These are phyloP conservation scores for Tuber microsphaerosporum DNA, from an alignment of 495 filamentous ascomycete genomes.

Conservation along the genomic window DNA sequence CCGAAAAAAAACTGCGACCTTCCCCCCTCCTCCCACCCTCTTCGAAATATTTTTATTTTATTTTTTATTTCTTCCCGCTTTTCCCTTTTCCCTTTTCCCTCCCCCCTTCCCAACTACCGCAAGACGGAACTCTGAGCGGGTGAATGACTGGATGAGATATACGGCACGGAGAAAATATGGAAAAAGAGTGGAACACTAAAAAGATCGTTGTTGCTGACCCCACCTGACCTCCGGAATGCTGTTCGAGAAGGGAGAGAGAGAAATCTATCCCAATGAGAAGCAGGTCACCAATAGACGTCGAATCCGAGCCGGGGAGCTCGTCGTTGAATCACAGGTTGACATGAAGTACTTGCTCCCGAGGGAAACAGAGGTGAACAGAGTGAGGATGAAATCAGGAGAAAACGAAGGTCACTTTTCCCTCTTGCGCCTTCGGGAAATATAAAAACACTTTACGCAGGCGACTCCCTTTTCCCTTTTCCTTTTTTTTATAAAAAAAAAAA, in stretches of 20 bases:
- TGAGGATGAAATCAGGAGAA: background rate
- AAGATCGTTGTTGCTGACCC: background rate
- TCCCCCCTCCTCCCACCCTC: background rate
- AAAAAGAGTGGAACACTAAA: background rate
- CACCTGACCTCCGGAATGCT: background rate
- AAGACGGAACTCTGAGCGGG: background rate
- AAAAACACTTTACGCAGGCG: background rate
- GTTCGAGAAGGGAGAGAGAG: background rate
- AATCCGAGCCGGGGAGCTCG: background rate
- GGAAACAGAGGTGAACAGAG: background rate
- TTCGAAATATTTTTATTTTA: background rate
- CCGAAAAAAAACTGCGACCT: background rate
- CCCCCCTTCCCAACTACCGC: background rate
- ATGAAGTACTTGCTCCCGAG: conserved; percentile 1
- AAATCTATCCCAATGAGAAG: background rate
- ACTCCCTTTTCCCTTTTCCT: background rate
- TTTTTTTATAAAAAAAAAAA: background rate
- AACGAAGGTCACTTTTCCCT: background rate
- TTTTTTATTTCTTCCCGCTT: background rate
- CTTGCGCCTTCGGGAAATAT: background rate
- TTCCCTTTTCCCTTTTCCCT: background rate
- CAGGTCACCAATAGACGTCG: background rate
- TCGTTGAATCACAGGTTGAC: background rate
- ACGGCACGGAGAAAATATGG: background rate
- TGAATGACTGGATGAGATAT: background rate